Evolutionary conservation across 1,284 basidiomycete species (phyloP), one percentile per base, ranked within the genome.

Genomic region (Thelephora terrestris): DNA sequence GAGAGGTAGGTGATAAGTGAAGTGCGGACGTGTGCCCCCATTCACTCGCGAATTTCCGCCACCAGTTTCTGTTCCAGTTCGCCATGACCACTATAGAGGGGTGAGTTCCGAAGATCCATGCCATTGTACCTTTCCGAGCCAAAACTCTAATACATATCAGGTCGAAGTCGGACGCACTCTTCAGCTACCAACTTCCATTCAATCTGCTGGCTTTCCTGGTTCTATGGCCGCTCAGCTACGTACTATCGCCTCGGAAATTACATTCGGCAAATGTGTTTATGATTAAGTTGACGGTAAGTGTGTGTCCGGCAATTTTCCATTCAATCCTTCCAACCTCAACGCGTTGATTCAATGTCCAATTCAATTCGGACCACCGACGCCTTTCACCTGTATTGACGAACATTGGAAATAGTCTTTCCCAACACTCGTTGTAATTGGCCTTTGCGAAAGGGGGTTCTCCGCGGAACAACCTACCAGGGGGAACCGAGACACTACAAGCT

Each of bases 21-120:
- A 14, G 7, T n/a, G 12, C 18, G 12, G 20, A 42, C 39, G 17
- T 23, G 20, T 18, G 17, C 12, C 29, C 4, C 29, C 4, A 32
- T 32, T 32, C 29, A 45, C 34, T 46, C 46, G 45, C 27, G 47
- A 23, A 27, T 1, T 27, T 52, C 29, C n/a, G 37, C 29, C 35
- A 40, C 4, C 55, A 91, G 81, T 88, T 91, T 65, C 70, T 95
- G 36, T 96, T 91, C 66, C 90, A 95, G 64, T 84, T 79, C 58
- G 79, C 90, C 2, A 88, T 96, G 50, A 71, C 76, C 25, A 94
- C 91, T 0, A 86, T 96, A 47, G 89, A 94, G 71, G 90, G 91
- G 85, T 85, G 55, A 54, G 73, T 52, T 5, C 20, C 36, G 29
- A 32, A 12, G 12, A 32, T 10, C n/a, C 29, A 10, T 12, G 18